Evolutionary conservation across 805 yeast species (phyloP).

Genomic region (Cyberlindnera bimundalis): DNA sequence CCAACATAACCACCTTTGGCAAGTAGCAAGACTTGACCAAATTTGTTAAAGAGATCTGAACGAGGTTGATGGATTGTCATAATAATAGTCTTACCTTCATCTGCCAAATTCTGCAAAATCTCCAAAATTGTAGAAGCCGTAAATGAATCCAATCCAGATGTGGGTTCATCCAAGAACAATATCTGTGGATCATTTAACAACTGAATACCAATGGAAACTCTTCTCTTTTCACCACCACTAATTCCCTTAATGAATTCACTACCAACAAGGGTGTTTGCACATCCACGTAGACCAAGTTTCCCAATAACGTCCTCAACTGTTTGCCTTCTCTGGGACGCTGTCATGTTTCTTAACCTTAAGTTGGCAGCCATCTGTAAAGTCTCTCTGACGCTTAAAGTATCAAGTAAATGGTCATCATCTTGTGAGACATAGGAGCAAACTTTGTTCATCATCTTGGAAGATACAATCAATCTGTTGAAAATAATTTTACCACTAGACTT

Average conservation of each 20-base stretch:
- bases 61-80: slow-evolving; percentile 86
- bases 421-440: slow-evolving; percentile 79
- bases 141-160: slow-evolving; percentile 82
- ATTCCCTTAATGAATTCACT: slow-evolving; percentile 63
- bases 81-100: slow-evolving; percentile 65
- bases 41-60: slow-evolving; percentile 57
- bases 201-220: slow-evolving; percentile 82
- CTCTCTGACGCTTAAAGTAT: slow-evolving; percentile 74
- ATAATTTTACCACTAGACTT: slow-evolving; percentile 40
- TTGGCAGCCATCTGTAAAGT: slow-evolving; percentile 70
- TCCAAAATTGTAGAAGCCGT: slow-evolving; percentile 70
- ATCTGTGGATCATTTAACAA: slow-evolving; percentile 70
- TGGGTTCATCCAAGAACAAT: slow-evolving; percentile 80
- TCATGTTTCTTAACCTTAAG: slow-evolving; percentile 51
- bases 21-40: slow-evolving; percentile 70
- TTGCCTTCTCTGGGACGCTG: slow-evolving; percentile 39
- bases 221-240: slow-evolving; percentile 78
- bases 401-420: slow-evolving; percentile 70
- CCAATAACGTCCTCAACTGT: slow-evolving; percentile 57
- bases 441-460: slow-evolving; percentile 36
- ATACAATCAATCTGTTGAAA: slow-evolving; percentile 39
- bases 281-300: slow-evolving; percentile 66
- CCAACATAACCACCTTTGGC: slow-evolving; percentile 77
- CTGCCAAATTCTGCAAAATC: slow-evolving; percentile 55
- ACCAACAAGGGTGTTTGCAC: slow-evolving; percentile 73